Percentiles rank a stretch among this genome's conserved stretches.
phyloP scores from a whole-genome alignment of 2,329 filamentous ascomycete genomes.

The Cyphellophora attinorum region DNA sequence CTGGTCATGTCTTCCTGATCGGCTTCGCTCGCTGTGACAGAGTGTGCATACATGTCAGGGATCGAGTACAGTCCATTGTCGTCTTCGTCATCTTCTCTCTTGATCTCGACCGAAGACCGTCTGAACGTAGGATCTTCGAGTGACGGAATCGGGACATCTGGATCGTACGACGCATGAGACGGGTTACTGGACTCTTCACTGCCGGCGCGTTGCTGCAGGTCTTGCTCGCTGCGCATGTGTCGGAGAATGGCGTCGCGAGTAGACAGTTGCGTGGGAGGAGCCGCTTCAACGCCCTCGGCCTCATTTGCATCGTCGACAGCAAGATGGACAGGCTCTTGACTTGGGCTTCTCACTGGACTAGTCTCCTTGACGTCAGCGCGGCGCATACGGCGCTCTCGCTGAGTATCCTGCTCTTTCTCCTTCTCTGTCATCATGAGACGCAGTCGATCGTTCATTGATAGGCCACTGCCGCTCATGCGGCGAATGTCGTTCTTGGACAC shows the following conservation, averaged over 20 bases:
- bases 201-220: slow-evolving; percentile 41
- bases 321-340: slow-evolving; percentile 22
- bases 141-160: slow-evolving; percentile 81
- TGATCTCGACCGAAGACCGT: slow-evolving; percentile 52
- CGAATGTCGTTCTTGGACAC: slow-evolving; percentile 69
- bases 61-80: slow-evolving; percentile 57
- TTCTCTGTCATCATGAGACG: slow-evolving; percentile 79
- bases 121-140: slow-evolving; percentile 51
- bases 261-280: slow-evolving; percentile 40
- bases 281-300: slow-evolving; percentile 38
- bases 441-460: slow-evolving; percentile 78
- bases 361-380: slow-evolving; percentile 38
- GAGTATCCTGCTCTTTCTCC: slow-evolving; percentile 50
- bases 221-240: slow-evolving; percentile 54
- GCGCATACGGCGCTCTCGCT: slow-evolving; percentile 60
- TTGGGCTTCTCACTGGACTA: slow-evolving; percentile 28
- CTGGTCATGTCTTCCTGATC: slow-evolving; percentile 39
- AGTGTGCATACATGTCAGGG: slow-evolving; percentile 53
- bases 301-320: slow-evolving; percentile 8
- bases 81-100: slow-evolving; percentile 51
- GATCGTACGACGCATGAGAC: slow-evolving; percentile 49
- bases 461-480: slow-evolving; percentile 61
- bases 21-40: slow-evolving; percentile 26
- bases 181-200: slow-evolving; percentile 42
- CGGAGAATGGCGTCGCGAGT: slow-evolving; percentile 88